Base-by-base conservation (phyloP, 108 stramenopile genomes). In the Mayamaea pseudoterrestris region DNA sequence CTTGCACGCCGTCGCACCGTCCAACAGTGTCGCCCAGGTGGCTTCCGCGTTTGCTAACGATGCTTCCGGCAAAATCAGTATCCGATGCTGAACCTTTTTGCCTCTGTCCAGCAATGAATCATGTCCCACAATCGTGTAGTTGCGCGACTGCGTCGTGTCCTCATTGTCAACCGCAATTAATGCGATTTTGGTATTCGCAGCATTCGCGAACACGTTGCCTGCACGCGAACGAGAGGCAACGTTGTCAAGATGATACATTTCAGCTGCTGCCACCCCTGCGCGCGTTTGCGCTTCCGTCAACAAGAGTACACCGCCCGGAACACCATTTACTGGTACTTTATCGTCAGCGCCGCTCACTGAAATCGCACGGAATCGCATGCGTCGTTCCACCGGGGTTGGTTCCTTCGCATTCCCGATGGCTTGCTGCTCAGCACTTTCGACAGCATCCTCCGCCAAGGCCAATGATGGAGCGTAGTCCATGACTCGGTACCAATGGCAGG, bases 231-330 rank as follows among this genome's bases (percentile, higher is more conserved):
- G n/a, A n/a, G n/a, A n/a, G n/a, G n/a, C n/a, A n/a, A n/a, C n/a
- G n/a, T n/a, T n/a, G n/a, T n/a, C n/a, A n/a, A n/a, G n/a, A n/a
- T n/a, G n/a, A n/a, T n/a, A n/a, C n/a, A n/a, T 49, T 26, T 65
- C 56, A 7, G 66, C 79, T 17, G 88, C 83, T 50, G 78, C 73
- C 8, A 78, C 41, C 28, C 88, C 88, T n/a, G 88, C 88, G 22
- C 57, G 32, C 0, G 78, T 83, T 58, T 90, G 88, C 8, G 70
- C 78, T 53, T 90, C 80, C 4, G 88, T 90, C 39, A 90, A 61
- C 23, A 85, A 28, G 44, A 90, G 48, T 18, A 27, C 50, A 2
- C 65, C 58, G 14, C 44, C 41, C 27, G 60, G 50, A 25, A 55
- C 56, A 20, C 66, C 44, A n/a, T n/a, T n/a, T n/a, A n/a, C n/a